Percentiles rank a stretch among this genome's conserved stretches.
These are phyloP conservation scores for Vararia minispora DNA, from an alignment of 768 basidiomycete species.

Conservation along the genomic window DNA sequence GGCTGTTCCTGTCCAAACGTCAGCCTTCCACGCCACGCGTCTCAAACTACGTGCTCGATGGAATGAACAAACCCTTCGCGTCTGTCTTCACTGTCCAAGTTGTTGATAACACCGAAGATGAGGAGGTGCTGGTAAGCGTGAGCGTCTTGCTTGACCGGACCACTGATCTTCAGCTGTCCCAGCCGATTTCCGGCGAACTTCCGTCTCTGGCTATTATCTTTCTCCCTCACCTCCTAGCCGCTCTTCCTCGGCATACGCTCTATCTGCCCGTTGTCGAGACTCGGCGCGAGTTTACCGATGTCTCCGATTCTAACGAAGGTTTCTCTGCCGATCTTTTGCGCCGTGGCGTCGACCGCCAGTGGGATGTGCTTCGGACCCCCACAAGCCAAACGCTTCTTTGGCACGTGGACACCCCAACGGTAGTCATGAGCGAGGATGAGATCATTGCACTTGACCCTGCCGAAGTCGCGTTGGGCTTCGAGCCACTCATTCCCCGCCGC, in stretches of 20 bases:
- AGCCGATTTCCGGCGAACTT: constrained; percentile 30
- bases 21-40: constrained; percentile 14
- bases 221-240: constrained; percentile 36
- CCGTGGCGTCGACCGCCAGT: constrained; percentile 21
- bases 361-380: constrained; percentile 19
- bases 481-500: constrained; percentile 10
- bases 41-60: constrained; percentile 15
- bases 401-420: constrained; percentile 19
- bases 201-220: constrained; percentile 63
- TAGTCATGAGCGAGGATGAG: constrained; percentile 9
- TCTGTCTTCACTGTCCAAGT: constrained; percentile 23
- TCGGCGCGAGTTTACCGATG: constrained; percentile 13
- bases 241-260: constrained; percentile 28
- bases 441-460: constrained; percentile 6
- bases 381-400: constrained; percentile 15
- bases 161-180: constrained; percentile 27
- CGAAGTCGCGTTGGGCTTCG: constrained; percentile 10
- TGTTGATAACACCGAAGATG: constrained; percentile 26
- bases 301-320: constrained; percentile 13
- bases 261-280: constrained; percentile 47
- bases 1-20: constrained; percentile 15
- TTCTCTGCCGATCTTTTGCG: constrained; percentile 14
- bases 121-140: constrained; percentile 26
- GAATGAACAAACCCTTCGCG: constrained; percentile 19
- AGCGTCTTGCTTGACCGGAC: constrained; percentile 17